Evolutionary conservation across 345 rosid genomes (phyloP).

Genomic region (Turritis glabra): DNA sequence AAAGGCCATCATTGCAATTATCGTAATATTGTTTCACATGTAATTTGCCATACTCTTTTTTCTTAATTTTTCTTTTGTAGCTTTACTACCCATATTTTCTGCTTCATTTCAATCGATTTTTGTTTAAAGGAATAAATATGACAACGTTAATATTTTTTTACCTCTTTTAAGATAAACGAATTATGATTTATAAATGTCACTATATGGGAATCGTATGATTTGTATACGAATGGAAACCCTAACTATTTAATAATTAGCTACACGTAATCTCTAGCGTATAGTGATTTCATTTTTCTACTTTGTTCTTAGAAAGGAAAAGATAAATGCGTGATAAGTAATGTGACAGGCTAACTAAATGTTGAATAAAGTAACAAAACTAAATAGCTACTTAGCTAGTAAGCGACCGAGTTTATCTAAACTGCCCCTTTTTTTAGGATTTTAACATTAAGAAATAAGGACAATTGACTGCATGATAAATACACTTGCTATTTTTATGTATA

Average conservation of each 20-base stretch:
- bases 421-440: background rate
- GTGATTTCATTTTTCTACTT: slow-evolving; percentile 8
- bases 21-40: slow-evolving; percentile 14
- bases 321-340: slow-evolving; percentile 13
- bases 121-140: background rate
- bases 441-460: background rate
- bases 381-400: background rate
- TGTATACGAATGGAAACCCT: slow-evolving; percentile 1
- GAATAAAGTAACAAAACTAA: background rate
- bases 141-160: background rate
- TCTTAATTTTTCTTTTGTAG: background rate
- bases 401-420: background rate
- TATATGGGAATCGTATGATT: background rate
- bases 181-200: background rate
- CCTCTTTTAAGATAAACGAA: background rate
- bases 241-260: background rate
- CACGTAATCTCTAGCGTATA: slow-evolving; percentile 27
- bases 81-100: background rate
- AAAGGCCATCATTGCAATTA: slow-evolving; percentile 14
- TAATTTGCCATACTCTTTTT: background rate
- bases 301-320: slow-evolving; percentile 8
- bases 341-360: slow-evolving; percentile 17
- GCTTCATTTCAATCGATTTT: slow-evolving; percentile 10
- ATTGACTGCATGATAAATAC: background rate
- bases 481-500: background rate